Base-by-base conservation (phyloP, 164 flowering plant species). In the Magnolia kwangsiensis region DNA sequence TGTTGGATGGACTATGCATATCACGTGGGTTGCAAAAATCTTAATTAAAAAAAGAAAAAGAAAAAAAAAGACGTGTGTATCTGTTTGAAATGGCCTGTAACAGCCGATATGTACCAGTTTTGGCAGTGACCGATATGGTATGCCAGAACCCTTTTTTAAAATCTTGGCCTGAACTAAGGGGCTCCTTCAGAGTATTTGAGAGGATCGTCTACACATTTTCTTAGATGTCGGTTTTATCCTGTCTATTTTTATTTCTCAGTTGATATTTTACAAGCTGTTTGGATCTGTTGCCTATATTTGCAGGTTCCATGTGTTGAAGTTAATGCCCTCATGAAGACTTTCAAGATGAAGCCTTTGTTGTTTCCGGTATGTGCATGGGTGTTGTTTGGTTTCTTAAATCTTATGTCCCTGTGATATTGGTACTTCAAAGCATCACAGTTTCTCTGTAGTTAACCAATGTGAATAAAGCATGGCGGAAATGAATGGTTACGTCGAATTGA, bases 241-340 rank as follows among this genome's bases (percentile, higher is more conserved):
- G 18, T 68, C 50, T 7, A 16, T 49, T 19, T 50, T 70, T 13
- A 8, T 20, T 70, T 72, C 63, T 51, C 19, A 29, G 75, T 19
- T 23, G 67, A 7, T 63, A 68, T 72, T 75, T 66, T 49, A 72
- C 65, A 24, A 76, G 11, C 58, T 64, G 18, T 73, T 68, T 73
- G 4, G 75, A 20, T 50, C n/a, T 74, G 23, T 18, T 78, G 37
- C 23, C 77, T 77, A 13, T 70, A 49, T 49, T 80, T 75, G 63
- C 89, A 96, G 99, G 99, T 94, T 81, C 96, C 97, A 63, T 87
- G 84, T 74, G 94, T 96, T 81, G 98, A 96, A 87, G 97, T 90
- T 50, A 96, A 96, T 89, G 92, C 96, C 61, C 83, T 94, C 77
- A 96, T 94, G 97, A 92, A 80, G 84, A 89, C 97, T 73, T 96